A percentile compares a stretch with the other conserved stretches of the same genome.
phyloP scores from a whole-genome alignment of 2,329 filamentous ascomycete genomes.

The Aspergillus pseudoterreus region DNA sequence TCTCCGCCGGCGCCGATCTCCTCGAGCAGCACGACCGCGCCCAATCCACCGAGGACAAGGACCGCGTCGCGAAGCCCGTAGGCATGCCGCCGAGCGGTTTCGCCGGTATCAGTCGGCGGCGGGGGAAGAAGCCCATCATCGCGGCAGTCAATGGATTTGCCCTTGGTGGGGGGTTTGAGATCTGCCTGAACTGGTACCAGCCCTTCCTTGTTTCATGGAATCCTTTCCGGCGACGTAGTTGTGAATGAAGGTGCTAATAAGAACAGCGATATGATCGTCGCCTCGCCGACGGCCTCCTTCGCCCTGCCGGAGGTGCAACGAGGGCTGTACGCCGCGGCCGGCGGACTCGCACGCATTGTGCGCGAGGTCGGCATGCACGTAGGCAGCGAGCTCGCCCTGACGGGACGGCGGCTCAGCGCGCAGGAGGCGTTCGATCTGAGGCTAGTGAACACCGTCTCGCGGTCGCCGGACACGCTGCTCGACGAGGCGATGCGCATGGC shows the following conservation, averaged over 20 bases:
- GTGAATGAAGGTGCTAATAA: neutral
- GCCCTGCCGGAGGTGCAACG: conserved; percentile 67
- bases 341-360: conserved; percentile 65
- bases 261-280: conserved; percentile 67
- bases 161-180: conserved; percentile 75
- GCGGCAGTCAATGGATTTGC: neutral
- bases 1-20: neutral
- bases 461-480: conserved; percentile 70
- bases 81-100: conserved; percentile 47
- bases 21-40: neutral
- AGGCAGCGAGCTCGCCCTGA: conserved; percentile 68
- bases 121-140: neutral
- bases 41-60: conserved; percentile 15
- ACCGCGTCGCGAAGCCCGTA: neutral
- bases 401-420: conserved; percentile 58
- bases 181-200: conserved; percentile 53
- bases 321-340: conserved; percentile 68
- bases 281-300: conserved; percentile 56
- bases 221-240: too few species aligned
- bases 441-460: conserved; percentile 62
- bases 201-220: too few species aligned
- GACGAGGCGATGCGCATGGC: conserved; percentile 66
- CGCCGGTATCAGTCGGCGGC: conserved; percentile 46
- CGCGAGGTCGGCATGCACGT: conserved; percentile 64
- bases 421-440: conserved; percentile 60